Evolutionary conservation across 2,329 filamentous ascomycete species (phyloP), one percentile per base, ranked within the genome.

Genomic region (Calcarisporium arbuscula): DNA sequence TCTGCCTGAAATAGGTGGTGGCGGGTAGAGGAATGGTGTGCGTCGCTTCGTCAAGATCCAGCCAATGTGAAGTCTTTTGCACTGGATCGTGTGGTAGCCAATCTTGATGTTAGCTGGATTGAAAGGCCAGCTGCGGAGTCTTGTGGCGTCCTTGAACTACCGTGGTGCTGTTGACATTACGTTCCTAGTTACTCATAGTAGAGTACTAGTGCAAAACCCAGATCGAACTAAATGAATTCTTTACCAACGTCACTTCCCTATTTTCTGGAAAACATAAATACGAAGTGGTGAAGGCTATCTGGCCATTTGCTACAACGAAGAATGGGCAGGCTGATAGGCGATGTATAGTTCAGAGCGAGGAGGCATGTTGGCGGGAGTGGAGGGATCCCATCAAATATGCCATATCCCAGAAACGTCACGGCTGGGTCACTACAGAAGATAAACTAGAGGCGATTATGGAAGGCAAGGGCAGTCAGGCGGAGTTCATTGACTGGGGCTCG

Each of bases 261-360:
- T 74, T 77, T 43, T 58, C 61, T 1, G 70, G 70, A 4, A 70
- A 67, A 50, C 67, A 64, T 49, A 68, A 63, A 41, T 77, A 75
- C 43, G 72, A 75, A 50, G 68, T 74, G 4, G 61, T 72, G 31
- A 71, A 73, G 48, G 61, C 65, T 2, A 64, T 77, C 2, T 77
- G 73, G 72, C 73, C 72, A 4, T 77, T 74, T 53, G 72, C 72
- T 2, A 69, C 68, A 42, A 56, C 60, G 4, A 58, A 51, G 47
- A 65, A 54, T 43, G 69, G 58, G 25, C 68, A 68, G 41, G 50
- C 42, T n/a, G 64, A 50, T 10, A 61, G 67, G 31, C 53, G 51
- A 34, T 74, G 64, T 43, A 58, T 61, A 4, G 69, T 76, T n/a
- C 69, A 74, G 51, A 70, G 62, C 38, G 72, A 77, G 51, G 70